Conservation (phyloP, 305 asterid species). For the Plantago coronopus region DNA sequence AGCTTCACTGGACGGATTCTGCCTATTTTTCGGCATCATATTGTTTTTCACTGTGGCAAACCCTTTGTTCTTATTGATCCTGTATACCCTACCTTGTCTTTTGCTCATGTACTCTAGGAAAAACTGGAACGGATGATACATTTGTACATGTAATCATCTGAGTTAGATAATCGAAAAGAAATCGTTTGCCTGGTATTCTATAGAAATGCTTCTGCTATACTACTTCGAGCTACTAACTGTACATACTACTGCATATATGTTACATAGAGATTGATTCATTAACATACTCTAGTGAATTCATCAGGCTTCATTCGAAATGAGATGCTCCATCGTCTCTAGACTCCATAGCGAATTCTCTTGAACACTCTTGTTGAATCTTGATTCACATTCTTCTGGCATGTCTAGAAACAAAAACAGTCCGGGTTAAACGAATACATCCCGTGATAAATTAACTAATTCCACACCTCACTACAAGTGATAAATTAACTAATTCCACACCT, state of each 20-base stretch:
- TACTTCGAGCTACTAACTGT: neutral
- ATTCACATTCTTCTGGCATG: conserved; percentile 49
- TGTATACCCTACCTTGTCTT: no score
- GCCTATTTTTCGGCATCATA: no score
- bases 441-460: neutral
- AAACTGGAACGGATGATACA: no score
- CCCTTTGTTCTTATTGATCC: no score
- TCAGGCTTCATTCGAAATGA: neutral
- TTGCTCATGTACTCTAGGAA: no score
- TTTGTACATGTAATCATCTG: no score
- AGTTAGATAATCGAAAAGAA: no score
- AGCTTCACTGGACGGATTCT: neutral
- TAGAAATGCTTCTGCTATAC: neutral
- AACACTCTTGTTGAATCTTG: neutral
- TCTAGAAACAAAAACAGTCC: conserved; percentile 24
- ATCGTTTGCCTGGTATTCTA: no score
- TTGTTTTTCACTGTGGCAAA: no score
- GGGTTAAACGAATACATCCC: neutral
- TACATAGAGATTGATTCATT: no score
- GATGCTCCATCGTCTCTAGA: no score
- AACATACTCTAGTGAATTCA: neutral
- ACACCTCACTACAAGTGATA: neutral
- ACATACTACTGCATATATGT: neutral
- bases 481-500: no score
- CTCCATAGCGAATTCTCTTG: neutral